phyloP scores from a whole-genome alignment of 2,329 filamentous ascomycete species.

The Neonectria magnoliae region DNA sequence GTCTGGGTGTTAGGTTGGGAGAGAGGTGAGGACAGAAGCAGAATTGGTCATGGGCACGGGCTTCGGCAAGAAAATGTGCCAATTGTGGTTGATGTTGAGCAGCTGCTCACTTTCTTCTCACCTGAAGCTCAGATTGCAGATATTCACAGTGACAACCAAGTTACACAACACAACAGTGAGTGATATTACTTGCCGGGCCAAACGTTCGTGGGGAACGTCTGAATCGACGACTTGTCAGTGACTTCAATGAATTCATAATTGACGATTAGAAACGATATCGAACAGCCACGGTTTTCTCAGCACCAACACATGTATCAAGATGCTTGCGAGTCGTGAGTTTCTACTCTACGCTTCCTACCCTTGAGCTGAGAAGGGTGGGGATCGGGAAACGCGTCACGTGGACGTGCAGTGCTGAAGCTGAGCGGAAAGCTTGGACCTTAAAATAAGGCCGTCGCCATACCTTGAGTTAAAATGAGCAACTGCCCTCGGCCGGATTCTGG shows the following conservation, averaged over 20 bases:
- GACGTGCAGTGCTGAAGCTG: too few relatives aligned
- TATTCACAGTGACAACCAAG: neutral
- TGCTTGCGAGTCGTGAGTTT: neutral
- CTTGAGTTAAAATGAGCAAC: neutral
- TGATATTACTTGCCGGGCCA: neutral
- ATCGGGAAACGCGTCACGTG: constrained; percentile 6
- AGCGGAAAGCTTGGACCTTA: neutral
- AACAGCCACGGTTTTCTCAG: neutral
- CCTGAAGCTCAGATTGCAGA: neutral
- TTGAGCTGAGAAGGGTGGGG: neutral
- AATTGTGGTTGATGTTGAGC: neutral
- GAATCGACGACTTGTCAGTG: neutral
- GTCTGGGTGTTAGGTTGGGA: neutral
- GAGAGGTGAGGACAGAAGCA: neutral
- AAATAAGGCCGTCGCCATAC: neutral
- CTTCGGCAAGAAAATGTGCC: neutral
- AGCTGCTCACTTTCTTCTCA: constrained; percentile 3
- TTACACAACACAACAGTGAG: neutral
- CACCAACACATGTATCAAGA: neutral
- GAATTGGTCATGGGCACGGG: neutral
- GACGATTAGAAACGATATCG: neutral
- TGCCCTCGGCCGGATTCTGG: constrained; percentile 6
- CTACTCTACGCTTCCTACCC: neutral
- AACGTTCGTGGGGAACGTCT: neutral
- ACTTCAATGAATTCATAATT: neutral